Conservation (phyloP, 495 filamentous ascomycete species). For the Penicillium antarcticum region DNA sequence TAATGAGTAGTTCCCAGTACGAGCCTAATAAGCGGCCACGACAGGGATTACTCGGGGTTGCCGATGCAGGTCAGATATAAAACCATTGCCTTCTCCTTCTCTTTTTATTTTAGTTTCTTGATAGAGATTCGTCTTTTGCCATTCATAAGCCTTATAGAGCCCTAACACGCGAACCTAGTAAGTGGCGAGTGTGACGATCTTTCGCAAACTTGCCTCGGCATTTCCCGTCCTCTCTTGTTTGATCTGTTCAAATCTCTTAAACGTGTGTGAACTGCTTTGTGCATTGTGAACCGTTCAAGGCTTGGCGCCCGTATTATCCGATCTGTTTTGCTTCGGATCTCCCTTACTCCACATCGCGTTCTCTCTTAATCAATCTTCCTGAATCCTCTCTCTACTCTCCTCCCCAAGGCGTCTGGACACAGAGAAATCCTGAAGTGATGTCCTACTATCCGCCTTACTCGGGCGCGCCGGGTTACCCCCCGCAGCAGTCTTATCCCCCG, state of each 20-base stretch:
- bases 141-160: constrained; percentile 2
- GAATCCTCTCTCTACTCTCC: background rate
- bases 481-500: constrained; percentile 36
- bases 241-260: background rate
- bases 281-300: constrained; percentile 4
- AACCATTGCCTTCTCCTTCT: background rate
- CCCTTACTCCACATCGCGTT: constrained; percentile 17
- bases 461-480: constrained; percentile 48
- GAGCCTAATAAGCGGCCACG: background rate
- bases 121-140: background rate
- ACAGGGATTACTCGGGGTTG: constrained; percentile 16
- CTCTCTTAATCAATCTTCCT: background rate
- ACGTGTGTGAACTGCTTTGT: background rate
- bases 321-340: constrained; percentile 22
- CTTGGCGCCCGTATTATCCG: constrained; percentile 20
- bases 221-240: too few relatives aligned
- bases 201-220: background rate
- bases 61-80: constrained; percentile 29
- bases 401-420: background rate
- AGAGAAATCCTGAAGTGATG: constrained; percentile 27
- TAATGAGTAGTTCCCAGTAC: too few relatives aligned
- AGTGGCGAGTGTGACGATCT: background rate
- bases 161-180: background rate
- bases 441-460: constrained; percentile 52
- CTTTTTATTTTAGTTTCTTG: background rate